phyloP scores from a whole-genome alignment of 116 monocot species.

The Dioscorea cayenensis region DNA sequence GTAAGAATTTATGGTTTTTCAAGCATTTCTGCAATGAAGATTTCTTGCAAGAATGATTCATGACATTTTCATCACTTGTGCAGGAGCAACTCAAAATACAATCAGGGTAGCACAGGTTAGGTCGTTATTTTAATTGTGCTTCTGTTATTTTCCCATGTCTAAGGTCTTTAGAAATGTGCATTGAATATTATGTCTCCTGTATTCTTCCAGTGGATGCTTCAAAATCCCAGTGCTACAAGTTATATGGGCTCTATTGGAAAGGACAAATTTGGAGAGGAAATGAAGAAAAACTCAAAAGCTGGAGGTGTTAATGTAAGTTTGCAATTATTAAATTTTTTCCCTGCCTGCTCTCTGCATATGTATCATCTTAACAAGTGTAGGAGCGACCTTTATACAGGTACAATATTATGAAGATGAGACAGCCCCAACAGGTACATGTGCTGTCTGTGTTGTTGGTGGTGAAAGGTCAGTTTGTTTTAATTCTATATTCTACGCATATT shows the following conservation, averaged over 20 bases:
- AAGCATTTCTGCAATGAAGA: not conserved
- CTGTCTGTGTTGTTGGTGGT: slow-evolving; percentile 88
- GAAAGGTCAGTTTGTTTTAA: slow-evolving; percentile 49
- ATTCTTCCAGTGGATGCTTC: slow-evolving; percentile 90
- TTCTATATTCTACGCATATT: not conserved
- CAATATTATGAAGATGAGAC: slow-evolving; percentile 79
- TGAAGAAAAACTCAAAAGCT: slow-evolving; percentile 68
- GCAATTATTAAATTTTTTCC: not conserved
- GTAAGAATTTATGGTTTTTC: slow-evolving; percentile 25
- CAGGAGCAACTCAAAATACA: slow-evolving; percentile 93
- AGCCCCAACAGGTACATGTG: slow-evolving; percentile 87
- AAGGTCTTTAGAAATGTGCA: not conserved
- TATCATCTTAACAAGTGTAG: not conserved
- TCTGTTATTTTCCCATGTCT: not conserved
- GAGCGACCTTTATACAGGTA: slow-evolving; percentile 33
- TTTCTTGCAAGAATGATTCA: not conserved
- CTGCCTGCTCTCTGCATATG: not conserved
- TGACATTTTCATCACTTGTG: not conserved
- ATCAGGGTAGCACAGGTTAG: slow-evolving; percentile 92
- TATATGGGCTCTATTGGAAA: slow-evolving; percentile 96
- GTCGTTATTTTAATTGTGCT: not conserved
- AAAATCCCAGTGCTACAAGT: slow-evolving; percentile 87
- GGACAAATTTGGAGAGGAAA: slow-evolving; percentile 88
- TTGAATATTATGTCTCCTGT: slow-evolving; percentile 1
- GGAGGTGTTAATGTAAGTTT: slow-evolving; percentile 80